Evolutionary conservation across 1,284 basidiomycete genomes (phyloP).

Genomic region (Malassezia caprae): DNA sequence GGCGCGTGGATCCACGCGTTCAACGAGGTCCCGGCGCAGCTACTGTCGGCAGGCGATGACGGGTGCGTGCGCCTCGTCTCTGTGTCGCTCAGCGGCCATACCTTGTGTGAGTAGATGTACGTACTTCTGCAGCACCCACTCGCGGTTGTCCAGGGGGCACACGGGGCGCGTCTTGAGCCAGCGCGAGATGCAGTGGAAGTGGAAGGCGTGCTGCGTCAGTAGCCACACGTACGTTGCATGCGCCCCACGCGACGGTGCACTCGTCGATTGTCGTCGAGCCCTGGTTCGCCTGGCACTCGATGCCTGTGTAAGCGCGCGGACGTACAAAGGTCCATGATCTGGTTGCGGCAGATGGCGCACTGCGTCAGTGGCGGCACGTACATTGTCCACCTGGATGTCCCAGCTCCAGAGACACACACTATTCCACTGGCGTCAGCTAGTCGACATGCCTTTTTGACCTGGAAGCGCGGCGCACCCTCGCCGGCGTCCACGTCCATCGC

Average conservation of each 20-base stretch:
- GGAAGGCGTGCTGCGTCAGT: constrained; percentile 78
- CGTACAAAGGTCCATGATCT: constrained; percentile 48
- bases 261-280: constrained; percentile 91
- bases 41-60: constrained; percentile 32
- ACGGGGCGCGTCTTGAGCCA: constrained; percentile 99
- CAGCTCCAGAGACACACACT: constrained; percentile 46
- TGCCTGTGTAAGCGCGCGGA: constrained; percentile 57
- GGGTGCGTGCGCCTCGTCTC: constrained; percentile 25
- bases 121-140: constrained; percentile 79
- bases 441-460: constrained; percentile 42
- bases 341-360: constrained; percentile 48
- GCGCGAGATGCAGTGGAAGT: constrained; percentile 98
- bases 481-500: constrained; percentile 37
- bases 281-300: constrained; percentile 99
- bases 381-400: constrained; percentile 48
- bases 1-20: constrained; percentile 22
- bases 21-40: constrained; percentile 15
- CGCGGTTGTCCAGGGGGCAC: constrained; percentile 89
- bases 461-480: constrained; percentile 37
- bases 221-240: constrained; percentile 71
- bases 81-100: constrained; percentile 13
- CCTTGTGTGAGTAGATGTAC: constrained; percentile 35
- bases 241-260: constrained; percentile 98
- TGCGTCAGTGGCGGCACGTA: constrained; percentile 24
- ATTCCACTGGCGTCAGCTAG: constrained; percentile 35